Conservation (phyloP, 2,329 filamentous ascomycete genomes). For the Tolypocladium ovalisporum region DNA sequence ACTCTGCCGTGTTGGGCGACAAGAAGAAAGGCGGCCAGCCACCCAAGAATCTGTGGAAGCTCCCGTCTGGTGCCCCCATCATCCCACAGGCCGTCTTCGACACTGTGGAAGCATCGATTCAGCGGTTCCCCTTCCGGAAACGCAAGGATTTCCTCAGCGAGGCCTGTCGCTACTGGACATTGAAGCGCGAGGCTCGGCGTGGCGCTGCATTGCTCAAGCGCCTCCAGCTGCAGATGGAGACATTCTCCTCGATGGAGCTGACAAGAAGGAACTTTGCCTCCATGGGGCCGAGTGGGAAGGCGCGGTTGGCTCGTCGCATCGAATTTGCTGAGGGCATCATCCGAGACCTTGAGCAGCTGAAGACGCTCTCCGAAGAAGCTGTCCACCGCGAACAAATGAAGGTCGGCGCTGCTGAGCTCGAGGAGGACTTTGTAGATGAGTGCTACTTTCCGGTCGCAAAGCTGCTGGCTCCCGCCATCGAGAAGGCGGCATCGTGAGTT, state of each 20-base stretch:
- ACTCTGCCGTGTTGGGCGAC: conserved; percentile 62
- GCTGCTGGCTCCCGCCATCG: conserved; percentile 65
- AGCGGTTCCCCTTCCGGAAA: conserved; percentile 69
- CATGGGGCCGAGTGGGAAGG: conserved; percentile 77
- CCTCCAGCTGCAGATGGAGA: conserved; percentile 87
- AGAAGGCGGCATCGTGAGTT: conserved; percentile 72
- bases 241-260: conserved; percentile 95
- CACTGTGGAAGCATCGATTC: conserved; percentile 71
- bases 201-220: conserved; percentile 88
- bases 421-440: conserved; percentile 72
- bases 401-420: conserved; percentile 62
- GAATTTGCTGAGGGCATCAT: conserved; percentile 74
- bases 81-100: conserved; percentile 84
- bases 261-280: conserved; percentile 90
- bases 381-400: conserved; percentile 70
- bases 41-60: conserved; percentile 56
- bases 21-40: conserved; percentile 56
- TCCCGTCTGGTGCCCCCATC: conserved; percentile 89
- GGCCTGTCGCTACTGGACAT: conserved; percentile 92
- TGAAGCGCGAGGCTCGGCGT: conserved; percentile 86
- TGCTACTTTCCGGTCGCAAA: conserved; percentile 85
- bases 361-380: conserved; percentile 56
- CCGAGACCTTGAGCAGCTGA: conserved; percentile 67
- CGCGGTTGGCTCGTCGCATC: conserved; percentile 69
- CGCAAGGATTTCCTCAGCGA: conserved; percentile 89